A percentile compares a stretch with the other conserved stretches of the same genome.
phyloP scores from a whole-genome alignment of 345 rosid genomes.

The Linum trigynum region DNA sequence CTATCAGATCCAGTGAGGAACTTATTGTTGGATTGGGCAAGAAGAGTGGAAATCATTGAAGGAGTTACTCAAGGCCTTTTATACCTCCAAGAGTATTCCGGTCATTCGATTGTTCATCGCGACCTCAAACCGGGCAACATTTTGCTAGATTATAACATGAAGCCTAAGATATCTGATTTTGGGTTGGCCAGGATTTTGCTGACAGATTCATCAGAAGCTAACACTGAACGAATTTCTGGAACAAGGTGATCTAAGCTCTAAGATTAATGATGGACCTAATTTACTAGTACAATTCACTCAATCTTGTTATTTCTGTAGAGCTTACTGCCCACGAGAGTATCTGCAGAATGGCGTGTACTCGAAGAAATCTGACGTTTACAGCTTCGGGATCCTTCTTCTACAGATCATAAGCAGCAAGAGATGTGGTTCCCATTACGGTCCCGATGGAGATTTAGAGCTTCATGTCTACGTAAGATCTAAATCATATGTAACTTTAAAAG shows the following conservation, averaged over 20 bases:
- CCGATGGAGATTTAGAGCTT: background rate
- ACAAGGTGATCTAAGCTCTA: background rate
- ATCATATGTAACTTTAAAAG: too few species aligned
- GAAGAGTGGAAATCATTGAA: constrained; percentile 28
- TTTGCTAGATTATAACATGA: background rate
- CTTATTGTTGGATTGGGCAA: constrained; percentile 14
- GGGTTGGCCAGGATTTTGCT: background rate
- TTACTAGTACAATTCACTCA: background rate
- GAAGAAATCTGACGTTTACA: background rate
- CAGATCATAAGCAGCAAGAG: too few species aligned
- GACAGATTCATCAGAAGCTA: background rate
- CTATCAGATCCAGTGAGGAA: constrained; percentile 14
- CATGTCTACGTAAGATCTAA: background rate
- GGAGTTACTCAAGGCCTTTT: too few species aligned
- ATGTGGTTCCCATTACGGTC: background rate
- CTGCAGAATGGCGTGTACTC: background rate
- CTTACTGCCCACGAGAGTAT: background rate
- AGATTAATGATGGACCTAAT: background rate
- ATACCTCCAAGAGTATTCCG: background rate
- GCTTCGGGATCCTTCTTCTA: background rate
- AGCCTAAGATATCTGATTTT: background rate
- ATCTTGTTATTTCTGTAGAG: background rate
- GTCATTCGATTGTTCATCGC: background rate
- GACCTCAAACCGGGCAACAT: background rate
- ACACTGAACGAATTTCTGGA: background rate